These are phyloP conservation scores for Hericium alpestre DNA, from an alignment of 768 basidiomycete genomes.

Conservation along the genomic window DNA sequence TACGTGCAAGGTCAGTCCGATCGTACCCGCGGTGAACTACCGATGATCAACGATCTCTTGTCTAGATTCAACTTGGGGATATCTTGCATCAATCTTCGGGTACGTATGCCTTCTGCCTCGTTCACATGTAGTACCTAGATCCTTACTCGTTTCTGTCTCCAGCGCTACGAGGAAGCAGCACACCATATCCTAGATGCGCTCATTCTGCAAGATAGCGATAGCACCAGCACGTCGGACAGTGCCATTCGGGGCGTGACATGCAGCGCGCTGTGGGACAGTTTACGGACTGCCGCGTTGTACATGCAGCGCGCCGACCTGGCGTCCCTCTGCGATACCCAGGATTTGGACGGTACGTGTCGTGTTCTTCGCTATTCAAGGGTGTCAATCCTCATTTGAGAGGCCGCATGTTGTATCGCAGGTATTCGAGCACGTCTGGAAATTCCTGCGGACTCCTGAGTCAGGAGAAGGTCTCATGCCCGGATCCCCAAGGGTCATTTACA, in stretches of 20 bases:
- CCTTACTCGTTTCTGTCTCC: conserved; percentile 3
- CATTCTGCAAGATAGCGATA: conserved; percentile 78
- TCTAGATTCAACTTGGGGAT: conserved; percentile 87
- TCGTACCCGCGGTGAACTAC: neutral
- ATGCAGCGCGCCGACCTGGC: conserved; percentile 73
- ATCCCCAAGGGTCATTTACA: too few relatives aligned
- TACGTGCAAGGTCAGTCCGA: conserved; percentile 65
- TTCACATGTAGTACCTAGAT: conserved; percentile 1
- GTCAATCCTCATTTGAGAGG: neutral
- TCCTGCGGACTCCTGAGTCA: neutral
- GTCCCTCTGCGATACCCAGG: conserved; percentile 55
- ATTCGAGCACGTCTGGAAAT: neutral
- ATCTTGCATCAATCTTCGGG: conserved; percentile 78
- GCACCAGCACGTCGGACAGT: conserved; percentile 36
- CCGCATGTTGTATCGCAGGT: neutral
- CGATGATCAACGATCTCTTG: neutral
- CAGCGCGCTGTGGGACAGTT: conserved; percentile 75
- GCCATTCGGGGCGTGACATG: conserved; percentile 65
- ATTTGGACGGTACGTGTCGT: conserved; percentile 48
- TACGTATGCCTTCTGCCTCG: conserved; percentile 23
- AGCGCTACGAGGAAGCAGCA: conserved; percentile 83
- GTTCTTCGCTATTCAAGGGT: neutral
- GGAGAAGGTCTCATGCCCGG: too few relatives aligned
- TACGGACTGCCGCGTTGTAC: conserved; percentile 75
- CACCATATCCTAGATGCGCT: conserved; percentile 84